phyloP scores from a whole-genome alignment of 768 basidiomycete species.

The Rhizopogon vulgaris region DNA sequence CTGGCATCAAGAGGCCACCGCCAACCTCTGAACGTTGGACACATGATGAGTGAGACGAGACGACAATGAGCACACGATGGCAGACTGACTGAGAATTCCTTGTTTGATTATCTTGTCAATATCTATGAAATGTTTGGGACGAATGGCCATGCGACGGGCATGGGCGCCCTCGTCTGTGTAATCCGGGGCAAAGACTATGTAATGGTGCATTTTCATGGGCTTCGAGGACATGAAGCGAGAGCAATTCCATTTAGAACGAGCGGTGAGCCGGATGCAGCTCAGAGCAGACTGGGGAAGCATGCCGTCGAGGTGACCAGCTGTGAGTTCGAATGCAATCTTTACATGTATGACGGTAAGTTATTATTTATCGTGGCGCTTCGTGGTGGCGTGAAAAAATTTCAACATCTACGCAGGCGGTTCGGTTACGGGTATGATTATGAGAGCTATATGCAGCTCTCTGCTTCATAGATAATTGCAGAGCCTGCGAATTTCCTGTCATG shows the following conservation, averaged over 20 bases:
- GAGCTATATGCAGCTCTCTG: conserved; percentile 26
- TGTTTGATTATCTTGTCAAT: conserved; percentile 35
- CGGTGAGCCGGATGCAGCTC: neutral
- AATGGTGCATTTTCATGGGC: conserved; percentile 1
- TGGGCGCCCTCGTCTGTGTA: conserved; percentile 52
- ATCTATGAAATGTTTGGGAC: conserved; percentile 43
- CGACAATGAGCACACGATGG: conserved; percentile 3
- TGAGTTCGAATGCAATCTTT: too few species aligned
- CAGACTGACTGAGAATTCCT: conserved; percentile 45
- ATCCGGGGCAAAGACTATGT: conserved; percentile 62
- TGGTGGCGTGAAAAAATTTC: too few species aligned
- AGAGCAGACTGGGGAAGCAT: neutral
- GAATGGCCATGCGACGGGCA: conserved; percentile 49
- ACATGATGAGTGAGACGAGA: conserved; percentile 6
- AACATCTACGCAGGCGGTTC: too few species aligned
- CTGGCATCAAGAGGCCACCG: conserved; percentile 54
- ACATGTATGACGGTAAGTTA: too few species aligned
- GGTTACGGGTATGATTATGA: too few species aligned
- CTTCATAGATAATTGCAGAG: conserved; percentile 51
- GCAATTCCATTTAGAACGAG: neutral
- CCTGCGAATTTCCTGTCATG: conserved; percentile 54
- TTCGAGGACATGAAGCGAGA: neutral
- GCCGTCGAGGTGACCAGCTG: neutral
- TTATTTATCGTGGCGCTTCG: too few species aligned
- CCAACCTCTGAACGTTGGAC: conserved; percentile 39